Evolutionary conservation across 495 filamentous ascomycete species (phyloP), one percentile per base, ranked within the genome.

Genomic region (Penicillium soppii): DNA sequence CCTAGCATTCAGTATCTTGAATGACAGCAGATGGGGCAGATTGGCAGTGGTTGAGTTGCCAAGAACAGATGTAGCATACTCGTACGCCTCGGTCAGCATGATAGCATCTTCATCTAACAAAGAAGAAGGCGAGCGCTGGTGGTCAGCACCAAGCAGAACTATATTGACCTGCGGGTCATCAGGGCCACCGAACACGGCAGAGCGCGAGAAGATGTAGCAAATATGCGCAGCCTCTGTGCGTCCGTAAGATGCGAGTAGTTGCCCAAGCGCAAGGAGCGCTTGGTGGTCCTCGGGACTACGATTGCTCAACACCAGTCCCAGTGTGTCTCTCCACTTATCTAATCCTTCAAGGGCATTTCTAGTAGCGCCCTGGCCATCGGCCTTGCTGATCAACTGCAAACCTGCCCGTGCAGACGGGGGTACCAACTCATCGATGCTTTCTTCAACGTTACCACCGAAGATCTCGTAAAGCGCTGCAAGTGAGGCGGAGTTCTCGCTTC

Each of bases 401-500:
- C 95, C 95, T 39, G 92, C 89, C 26, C 95, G 82, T 33, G 94
- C 95, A 47, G 92, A 94, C 19, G 87, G 86, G 8, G 94, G 92
- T n/a, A 99, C 94, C 39, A 99, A 83, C 60, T 97, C 91, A 65
- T 99, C 94, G 25, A 97, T 82, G 53, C 91, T 92, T 55, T 97
- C 95, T 49, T 97, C 92, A 51, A 86, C 82, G 59, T 96, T 97
- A 0, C 94, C 92, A 23, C 91, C 91, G 52, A 99, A 88, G 5
- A 96, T 85, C 57, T 92, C 88, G 64, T 97, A 99, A 10, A 97
- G 72, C 5, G 91, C 88, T 15, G 95, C 91, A 33, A 97, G 75
- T 7, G 92, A 88, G 61, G 96, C 86, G 20, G 87, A 87, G 47
- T 89, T 89, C 26, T 82, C 78, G 5, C 87, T 84, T 2, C 83